Percentiles rank a stretch among this genome's conserved stretches.
phyloP scores from a whole-genome alignment of 306 rosid species.

The Cicer yamashitae region DNA sequence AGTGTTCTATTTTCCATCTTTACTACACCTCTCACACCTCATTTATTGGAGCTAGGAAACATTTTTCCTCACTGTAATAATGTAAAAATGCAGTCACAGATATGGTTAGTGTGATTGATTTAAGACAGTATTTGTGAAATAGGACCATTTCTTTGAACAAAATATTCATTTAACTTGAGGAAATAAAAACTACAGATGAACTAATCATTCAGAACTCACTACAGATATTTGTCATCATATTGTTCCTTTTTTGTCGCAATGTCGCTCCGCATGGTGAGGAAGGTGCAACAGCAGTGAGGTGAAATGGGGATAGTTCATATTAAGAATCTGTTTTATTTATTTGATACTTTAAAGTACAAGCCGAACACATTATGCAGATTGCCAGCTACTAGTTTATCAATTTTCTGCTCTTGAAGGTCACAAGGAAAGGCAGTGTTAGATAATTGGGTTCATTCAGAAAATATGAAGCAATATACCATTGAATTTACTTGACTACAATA shows the following conservation, averaged over 20 bases:
- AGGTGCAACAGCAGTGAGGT: neutral
- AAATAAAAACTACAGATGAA: too few relatives aligned
- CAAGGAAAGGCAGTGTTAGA: too few relatives aligned
- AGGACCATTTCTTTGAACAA: too few relatives aligned
- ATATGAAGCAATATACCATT: conserved; percentile 13
- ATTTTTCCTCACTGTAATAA: neutral
- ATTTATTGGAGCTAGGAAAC: too few relatives aligned
- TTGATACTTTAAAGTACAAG: conserved; percentile 1
- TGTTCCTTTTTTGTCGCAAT: conserved; percentile 24
- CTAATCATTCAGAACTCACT: neutral
- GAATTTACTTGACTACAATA: neutral
- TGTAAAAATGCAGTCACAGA: neutral
- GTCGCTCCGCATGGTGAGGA: neutral
- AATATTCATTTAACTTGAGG: neutral
- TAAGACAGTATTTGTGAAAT: too few relatives aligned
- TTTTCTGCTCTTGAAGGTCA: too few relatives aligned
- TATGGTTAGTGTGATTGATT: too few relatives aligned
- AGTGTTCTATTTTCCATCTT: too few relatives aligned
- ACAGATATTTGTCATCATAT: conserved; percentile 6
- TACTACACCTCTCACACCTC: too few relatives aligned
- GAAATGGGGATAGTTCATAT: conserved; percentile 13
- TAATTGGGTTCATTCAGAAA: neutral
- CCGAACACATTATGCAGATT: neutral
- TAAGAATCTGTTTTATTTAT: neutral
- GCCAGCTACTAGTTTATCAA: neutral